Percentiles rank a stretch among this genome's conserved stretches.
Conservation (phyloP, 306 rosid genomes). For the Castanopsis chinensis region DNA sequence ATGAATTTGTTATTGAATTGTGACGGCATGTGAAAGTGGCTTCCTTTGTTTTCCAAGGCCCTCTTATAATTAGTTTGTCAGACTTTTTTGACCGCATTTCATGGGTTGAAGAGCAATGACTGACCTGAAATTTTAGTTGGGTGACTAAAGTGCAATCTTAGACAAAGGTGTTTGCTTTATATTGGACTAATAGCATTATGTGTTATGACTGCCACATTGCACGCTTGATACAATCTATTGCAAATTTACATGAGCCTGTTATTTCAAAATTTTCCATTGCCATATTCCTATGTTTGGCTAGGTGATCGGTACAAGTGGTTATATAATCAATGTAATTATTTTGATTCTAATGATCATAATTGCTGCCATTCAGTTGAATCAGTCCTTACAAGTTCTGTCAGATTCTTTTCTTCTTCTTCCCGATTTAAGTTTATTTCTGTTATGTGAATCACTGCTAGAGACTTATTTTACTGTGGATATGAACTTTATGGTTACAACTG, state of each 20-base stretch:
- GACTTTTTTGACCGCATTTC: not conserved
- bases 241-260: not conserved
- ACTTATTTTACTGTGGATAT: not conserved
- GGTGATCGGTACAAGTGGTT: not conserved
- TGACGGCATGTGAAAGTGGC: not conserved
- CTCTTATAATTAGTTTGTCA: not conserved
- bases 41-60: not conserved
- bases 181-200: not conserved
- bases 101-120: not conserved
- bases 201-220: not conserved
- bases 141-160: not conserved
- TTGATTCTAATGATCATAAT: not conserved
- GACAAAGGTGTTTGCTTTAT: not conserved
- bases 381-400: not conserved
- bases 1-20: not conserved
- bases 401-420: not conserved
- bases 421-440: not conserved
- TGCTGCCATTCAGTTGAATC: not conserved
- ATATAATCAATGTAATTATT: not conserved
- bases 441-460: not conserved
- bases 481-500: not conserved
- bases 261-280: not conserved
- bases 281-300: not conserved
- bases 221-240: not conserved
- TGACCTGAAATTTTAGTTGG: not conserved